Conservation (phyloP, 306 rosid species). For the Quercus berberidifolia region DNA sequence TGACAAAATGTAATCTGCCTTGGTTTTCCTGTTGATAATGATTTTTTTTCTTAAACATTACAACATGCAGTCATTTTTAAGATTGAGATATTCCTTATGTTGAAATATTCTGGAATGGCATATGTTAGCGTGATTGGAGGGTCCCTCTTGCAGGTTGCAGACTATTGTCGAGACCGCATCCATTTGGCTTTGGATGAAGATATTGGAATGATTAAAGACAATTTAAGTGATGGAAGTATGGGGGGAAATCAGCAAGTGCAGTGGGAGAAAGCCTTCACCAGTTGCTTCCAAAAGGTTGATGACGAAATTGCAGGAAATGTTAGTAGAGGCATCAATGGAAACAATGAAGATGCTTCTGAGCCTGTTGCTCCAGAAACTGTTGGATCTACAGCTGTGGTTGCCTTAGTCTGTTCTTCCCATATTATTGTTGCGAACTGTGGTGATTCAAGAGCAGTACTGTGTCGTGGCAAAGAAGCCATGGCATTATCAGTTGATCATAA, state of each 20-base stretch:
- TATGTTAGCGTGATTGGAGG: conserved; percentile 5
- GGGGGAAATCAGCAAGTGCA: conserved; percentile 28
- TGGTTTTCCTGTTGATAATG: background rate
- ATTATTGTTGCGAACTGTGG: conserved; percentile 61
- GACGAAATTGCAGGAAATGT: conserved; percentile 50
- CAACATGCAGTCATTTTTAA: background rate
- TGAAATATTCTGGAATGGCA: background rate
- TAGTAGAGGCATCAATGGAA: conserved; percentile 8
- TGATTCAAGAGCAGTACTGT: conserved; percentile 58
- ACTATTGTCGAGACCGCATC: conserved; percentile 48
- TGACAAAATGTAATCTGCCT: background rate
- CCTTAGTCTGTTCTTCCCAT: conserved; percentile 49
- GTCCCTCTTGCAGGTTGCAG: conserved; percentile 46
- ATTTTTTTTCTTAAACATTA: no score
- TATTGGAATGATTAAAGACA: conserved; percentile 25
- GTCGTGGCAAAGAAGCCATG: conserved; percentile 55
- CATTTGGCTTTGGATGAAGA: conserved; percentile 54
- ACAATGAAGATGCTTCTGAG: conserved; percentile 28
- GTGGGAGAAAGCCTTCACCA: conserved; percentile 47
- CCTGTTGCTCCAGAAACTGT: conserved; percentile 57
- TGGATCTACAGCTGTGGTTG: conserved; percentile 62
- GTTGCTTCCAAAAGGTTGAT: conserved; percentile 48
- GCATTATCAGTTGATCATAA: conserved; percentile 53
- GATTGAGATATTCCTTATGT: background rate
- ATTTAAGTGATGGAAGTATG: conserved; percentile 17